Conservation (phyloP, 225 moss, liverwort and hornwort genomes). For the Lunularia cruciata region DNA sequence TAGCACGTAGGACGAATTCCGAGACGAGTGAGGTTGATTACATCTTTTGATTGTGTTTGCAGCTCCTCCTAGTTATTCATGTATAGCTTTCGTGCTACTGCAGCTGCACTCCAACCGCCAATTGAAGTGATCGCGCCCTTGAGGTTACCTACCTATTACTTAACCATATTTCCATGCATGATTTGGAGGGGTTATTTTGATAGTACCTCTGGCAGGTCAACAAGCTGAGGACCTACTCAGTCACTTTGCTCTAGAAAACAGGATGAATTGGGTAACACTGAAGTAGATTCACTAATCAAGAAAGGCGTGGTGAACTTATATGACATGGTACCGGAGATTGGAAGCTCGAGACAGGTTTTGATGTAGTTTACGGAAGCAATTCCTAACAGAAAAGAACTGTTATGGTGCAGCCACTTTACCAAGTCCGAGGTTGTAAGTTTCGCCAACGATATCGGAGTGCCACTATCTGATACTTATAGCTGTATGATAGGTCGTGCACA, state of each 20-base stretch:
- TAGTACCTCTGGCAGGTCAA: too few species aligned
- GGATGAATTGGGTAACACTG: too few species aligned
- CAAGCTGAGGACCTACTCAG: background rate
- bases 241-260: background rate
- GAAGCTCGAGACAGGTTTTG: too few species aligned
- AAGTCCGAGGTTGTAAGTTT: constrained; percentile 59
- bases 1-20: too few species aligned
- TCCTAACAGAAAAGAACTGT: background rate
- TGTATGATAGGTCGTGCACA: constrained; percentile 60
- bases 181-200: too few species aligned
- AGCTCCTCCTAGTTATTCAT: constrained; percentile 63
- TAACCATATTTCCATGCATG: too few species aligned
- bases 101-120: constrained; percentile 59
- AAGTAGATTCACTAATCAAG: too few species aligned
- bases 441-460: constrained; percentile 53
- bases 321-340: too few species aligned
- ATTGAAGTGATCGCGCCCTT: constrained; percentile 54
- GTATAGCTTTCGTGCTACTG: constrained; percentile 51
- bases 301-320: too few species aligned
- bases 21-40: background rate
- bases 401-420: constrained; percentile 49
- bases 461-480: constrained; percentile 57
- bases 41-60: constrained; percentile 11
- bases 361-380: too few species aligned
- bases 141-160: constrained; percentile 38